Conservation (phyloP, 1,284 basidiomycete genomes). For the Golubevia sp. region DNA sequence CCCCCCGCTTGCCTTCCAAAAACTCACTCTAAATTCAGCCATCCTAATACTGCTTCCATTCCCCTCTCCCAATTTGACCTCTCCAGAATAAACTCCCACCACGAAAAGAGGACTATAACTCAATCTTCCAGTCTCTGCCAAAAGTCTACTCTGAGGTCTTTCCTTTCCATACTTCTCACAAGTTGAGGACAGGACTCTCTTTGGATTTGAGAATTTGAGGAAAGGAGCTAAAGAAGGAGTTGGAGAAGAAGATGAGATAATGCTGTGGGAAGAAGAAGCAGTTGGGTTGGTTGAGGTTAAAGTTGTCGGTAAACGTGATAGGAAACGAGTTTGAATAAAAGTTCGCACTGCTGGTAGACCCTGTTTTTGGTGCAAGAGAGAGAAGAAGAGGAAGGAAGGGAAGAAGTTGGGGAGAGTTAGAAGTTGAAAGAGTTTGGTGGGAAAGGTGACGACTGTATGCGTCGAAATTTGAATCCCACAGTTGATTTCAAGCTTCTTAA, state of each 20-base stretch:
- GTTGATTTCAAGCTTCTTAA: no score
- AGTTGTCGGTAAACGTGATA: slow-evolving; percentile 6
- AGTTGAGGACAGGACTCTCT: slow-evolving; percentile 56
- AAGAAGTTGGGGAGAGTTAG: slow-evolving; percentile 13
- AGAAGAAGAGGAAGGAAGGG: slow-evolving; percentile 1
- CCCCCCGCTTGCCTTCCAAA: neutral
- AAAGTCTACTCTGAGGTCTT: slow-evolving; percentile 67
- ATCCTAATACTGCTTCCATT: slow-evolving; percentile 90
- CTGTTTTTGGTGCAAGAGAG: neutral
- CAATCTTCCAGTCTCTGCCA: slow-evolving; percentile 88
- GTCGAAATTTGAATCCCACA: neutral
- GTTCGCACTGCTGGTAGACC: slow-evolving; percentile 21
- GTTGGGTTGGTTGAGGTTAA: slow-evolving; percentile 64
- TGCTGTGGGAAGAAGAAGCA: slow-evolving; percentile 12
- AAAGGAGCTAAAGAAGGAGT: slow-evolving; percentile 70
- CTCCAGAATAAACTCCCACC: slow-evolving; percentile 86
- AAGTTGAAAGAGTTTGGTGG: neutral
- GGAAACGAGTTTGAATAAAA: slow-evolving; percentile 34
- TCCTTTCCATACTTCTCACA: slow-evolving; percentile 51
- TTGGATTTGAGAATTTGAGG: slow-evolving; percentile 75
- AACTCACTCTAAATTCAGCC: slow-evolving; percentile 81
- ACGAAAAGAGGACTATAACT: slow-evolving; percentile 89
- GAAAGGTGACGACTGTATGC: neutral
- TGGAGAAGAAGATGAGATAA: slow-evolving; percentile 81
- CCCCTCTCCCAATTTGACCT: slow-evolving; percentile 86